Conservation (phyloP, 2,329 filamentous ascomycete genomes). For the Botryosphaeria dothidea region DNA sequence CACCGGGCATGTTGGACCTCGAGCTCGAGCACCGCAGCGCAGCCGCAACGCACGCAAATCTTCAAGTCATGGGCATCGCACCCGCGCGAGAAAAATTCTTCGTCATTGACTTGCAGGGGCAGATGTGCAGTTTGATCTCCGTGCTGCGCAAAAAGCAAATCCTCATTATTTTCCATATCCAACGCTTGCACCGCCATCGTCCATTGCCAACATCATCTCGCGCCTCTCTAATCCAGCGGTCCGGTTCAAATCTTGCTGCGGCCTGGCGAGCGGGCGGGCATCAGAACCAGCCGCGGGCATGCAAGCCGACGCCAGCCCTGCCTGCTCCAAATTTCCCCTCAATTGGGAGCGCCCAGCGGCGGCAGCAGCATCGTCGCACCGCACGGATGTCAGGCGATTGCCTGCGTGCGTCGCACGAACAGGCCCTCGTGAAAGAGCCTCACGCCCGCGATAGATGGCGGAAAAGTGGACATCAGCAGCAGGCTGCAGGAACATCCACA, state of each 20-base stretch:
- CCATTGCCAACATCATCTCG: constrained; percentile 10
- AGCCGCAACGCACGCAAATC: not conserved
- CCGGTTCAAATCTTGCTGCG: constrained; percentile 13
- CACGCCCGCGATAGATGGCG: constrained; percentile 11
- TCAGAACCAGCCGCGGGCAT: not conserved
- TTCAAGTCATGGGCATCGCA: not conserved
- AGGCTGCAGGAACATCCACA: constrained; percentile 9
- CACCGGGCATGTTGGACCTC: not conserved
- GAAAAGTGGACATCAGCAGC: constrained; percentile 2
- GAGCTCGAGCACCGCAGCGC: not conserved
- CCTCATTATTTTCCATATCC: not conserved
- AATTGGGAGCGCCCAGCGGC: not conserved
- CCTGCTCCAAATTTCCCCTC: constrained; percentile 11
- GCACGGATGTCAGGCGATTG: constrained; percentile 19
- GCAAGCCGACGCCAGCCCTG: not conserved
- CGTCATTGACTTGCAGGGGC: constrained; percentile 14
- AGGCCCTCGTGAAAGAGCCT: constrained; percentile 8
- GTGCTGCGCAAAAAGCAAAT: constrained; percentile 11
- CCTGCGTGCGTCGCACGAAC: constrained; percentile 19
- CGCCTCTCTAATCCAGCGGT: not conserved
- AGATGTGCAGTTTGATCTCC: constrained; percentile 17
- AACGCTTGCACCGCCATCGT: constrained; percentile 2
- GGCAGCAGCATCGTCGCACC: constrained; percentile 6
- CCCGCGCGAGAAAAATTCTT: not conserved
- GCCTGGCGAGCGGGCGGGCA: constrained; percentile 10